These are phyloP conservation scores for Grigorovia jiainica DNA, from an alignment of 805 yeast species.

Conservation along the genomic window DNA sequence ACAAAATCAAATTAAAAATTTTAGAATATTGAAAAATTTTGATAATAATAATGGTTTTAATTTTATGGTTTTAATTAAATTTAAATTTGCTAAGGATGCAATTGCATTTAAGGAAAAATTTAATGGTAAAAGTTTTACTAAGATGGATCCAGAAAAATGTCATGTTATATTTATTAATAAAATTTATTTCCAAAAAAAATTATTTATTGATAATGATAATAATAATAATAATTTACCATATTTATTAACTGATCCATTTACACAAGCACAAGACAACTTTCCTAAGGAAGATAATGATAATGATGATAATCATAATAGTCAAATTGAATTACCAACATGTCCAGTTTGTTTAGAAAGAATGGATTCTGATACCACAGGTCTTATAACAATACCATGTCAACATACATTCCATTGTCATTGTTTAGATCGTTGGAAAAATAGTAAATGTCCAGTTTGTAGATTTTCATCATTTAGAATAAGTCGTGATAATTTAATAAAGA, in stretches of 20 bases:
- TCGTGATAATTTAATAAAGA: slow-evolving; percentile 20
- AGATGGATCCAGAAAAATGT: slow-evolving; percentile 84
- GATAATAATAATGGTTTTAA: slow-evolving; percentile 42
- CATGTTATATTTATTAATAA: slow-evolving; percentile 64
- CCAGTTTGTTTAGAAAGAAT: slow-evolving; percentile 87
- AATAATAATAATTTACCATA: slow-evolving; percentile 44
- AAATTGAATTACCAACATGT: slow-evolving; percentile 74
- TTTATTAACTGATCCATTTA: slow-evolving; percentile 64
- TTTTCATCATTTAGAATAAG: slow-evolving; percentile 43
- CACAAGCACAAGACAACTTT: slow-evolving; percentile 29
- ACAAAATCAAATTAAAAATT: slow-evolving; percentile 50
- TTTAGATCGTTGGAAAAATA: slow-evolving; percentile 80
- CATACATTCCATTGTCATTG: slow-evolving; percentile 91
- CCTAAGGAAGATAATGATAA: too few relatives aligned
- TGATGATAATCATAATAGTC: slow-evolving; percentile 10
- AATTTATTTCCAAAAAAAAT: slow-evolving; percentile 34
- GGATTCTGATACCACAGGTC: slow-evolving; percentile 73
- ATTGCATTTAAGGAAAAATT: slow-evolving; percentile 53
- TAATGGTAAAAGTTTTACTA: slow-evolving; percentile 68
- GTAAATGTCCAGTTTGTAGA: slow-evolving; percentile 84
- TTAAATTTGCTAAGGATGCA: slow-evolving; percentile 46
- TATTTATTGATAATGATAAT: slow-evolving; percentile 10
- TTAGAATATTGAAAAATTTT: slow-evolving; percentile 60
- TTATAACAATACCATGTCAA: slow-evolving; percentile 82
- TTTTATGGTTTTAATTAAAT: slow-evolving; percentile 71